A percentile compares a stretch with the other conserved stretches of the same genome.
phyloP scores from a whole-genome alignment of 257 asterid species.

The Ajuga chamaepitys region DNA sequence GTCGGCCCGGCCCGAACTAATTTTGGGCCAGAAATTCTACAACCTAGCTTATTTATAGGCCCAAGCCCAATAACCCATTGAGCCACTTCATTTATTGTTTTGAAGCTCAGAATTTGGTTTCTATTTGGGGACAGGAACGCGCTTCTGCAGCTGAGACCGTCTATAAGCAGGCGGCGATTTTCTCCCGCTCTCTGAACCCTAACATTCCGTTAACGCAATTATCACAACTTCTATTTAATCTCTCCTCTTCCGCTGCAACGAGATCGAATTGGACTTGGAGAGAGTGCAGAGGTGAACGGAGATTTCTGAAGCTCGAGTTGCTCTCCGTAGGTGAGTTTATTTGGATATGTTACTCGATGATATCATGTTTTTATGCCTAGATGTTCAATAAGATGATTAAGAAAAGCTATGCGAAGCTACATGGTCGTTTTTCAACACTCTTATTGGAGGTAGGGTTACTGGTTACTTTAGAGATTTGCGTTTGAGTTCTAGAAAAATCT shows the following conservation, averaged over 20 bases:
- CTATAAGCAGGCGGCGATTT: conserved; percentile 8
- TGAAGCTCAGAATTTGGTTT: neutral
- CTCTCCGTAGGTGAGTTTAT: conserved; percentile 11
- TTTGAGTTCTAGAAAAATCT: neutral
- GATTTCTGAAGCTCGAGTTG: neutral
- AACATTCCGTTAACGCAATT: conserved; percentile 10
- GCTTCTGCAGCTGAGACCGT: conserved; percentile 7
- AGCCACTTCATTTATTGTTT: no score
- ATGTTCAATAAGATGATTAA: neutral
- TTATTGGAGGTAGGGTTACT: conserved; percentile 13
- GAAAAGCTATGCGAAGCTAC: no score
- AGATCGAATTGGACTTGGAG: neutral
- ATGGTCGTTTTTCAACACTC: no score
- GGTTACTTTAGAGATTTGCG: neutral
- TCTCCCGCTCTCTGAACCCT: conserved; percentile 30
- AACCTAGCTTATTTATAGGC: no score
- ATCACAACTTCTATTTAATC: neutral
- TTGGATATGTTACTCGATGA: neutral
- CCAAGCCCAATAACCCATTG: no score
- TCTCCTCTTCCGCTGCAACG: conserved; percentile 2
- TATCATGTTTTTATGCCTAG: neutral
- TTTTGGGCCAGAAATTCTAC: no score
- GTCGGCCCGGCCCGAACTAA: no score
- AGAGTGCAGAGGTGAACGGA: conserved; percentile 3
- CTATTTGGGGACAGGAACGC: neutral